Base-by-base conservation (phyloP, 23 red algal species). In the Cyanidioschyzon merolae region DNA sequence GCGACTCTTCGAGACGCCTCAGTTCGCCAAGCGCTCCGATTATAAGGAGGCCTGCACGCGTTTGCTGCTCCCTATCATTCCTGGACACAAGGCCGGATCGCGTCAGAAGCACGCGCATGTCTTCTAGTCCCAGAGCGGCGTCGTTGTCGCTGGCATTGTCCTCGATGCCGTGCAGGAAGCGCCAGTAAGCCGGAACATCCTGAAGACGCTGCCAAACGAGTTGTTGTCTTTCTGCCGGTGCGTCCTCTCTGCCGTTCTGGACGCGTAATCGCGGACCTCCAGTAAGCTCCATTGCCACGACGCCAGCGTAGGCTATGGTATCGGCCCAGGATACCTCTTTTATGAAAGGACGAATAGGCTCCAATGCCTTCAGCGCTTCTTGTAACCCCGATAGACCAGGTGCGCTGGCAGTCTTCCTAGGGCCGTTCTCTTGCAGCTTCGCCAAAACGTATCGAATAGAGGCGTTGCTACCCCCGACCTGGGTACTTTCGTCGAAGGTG, bases 171-270 rank as follows among this genome's bases (percentile, higher is more conserved):
- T 76, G 12, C 86, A 75, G 39, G 71, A 87, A 29, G 78, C 77
- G 50, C 74, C 79, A 45, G 51, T 59, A 57, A 37, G 75, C 38
- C 7, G 32, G 1, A 68, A 50, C n/a, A 2, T 26, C 15, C 37
- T 58, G 82, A 54, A 89, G 40, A 27, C 21, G 67, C 17, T 29
- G 75, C 58, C 77, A 77, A 17, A 67, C 75, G 1, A 39, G 58
- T 1, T 86, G 82, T 57, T 88, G 87, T 0, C 82, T 57, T 36
- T 83, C 67, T 26, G 0, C 58, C 31, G n/a, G n/a, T 7, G 85
- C 85, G 68, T 98, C 94, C 80, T 98, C 94, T 1, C 94, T 82
- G 2, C 94, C 94, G 2, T 90, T 79, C 74, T 98, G 94, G 29
- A 98, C 77, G 12, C 88, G 84, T 37, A 98, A 89, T 2, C 88